Base-by-base conservation (phyloP, 352 stramenopile species). In the Saprolegnia diclina region DNA sequence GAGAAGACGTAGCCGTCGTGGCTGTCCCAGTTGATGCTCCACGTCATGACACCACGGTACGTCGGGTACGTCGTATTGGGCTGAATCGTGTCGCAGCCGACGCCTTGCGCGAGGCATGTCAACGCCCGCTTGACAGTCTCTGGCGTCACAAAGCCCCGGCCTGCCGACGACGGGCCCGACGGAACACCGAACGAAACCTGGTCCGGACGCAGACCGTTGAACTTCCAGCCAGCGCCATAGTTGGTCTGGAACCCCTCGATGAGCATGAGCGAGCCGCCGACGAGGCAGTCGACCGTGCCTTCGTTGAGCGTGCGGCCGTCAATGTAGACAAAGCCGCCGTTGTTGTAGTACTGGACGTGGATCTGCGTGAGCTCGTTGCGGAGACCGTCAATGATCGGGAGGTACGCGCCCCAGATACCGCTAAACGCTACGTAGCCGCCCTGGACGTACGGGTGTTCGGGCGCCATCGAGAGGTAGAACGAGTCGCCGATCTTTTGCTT, bases 301-400 rank as follows among this genome's bases (percentile, higher is more conserved):
- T 69, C 63, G 11, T 69, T 29, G 42, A 69, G 6, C 24, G 42
- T 57, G n/a, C 63, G 63, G 14, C 63, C 63, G 21, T 69, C 63
- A 1, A 45, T 54, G 63, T 69, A 69, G 1, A 55, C 45, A 13
- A 69, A 61, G 0, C 63, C 63, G 29, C 45, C 45, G 38, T 69
- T 69, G 53, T 69, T 69, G 63, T 69, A 69, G 42, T 69, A 69
- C 45, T 69, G 63, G 7, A 69, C 63, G 22, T 69, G 63, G 1
- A 69, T n/a, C 42, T 52, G 13, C 42, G 54, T 69, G 6, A 69
- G 22, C 22, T 69, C 45, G 26, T 69, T 52, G 46, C 63, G 63
- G n/a, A 69, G 46, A 21, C 63, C 63, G 37, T 69, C 63, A 22
- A 69, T 69, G 42, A 69, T 69, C 5, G 63, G 45, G 18, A 69